Evolutionary conservation across 768 basidiomycete species (phyloP), one percentile per base, ranked within the genome.

Genomic region (Tephrocybe sp.): DNA sequence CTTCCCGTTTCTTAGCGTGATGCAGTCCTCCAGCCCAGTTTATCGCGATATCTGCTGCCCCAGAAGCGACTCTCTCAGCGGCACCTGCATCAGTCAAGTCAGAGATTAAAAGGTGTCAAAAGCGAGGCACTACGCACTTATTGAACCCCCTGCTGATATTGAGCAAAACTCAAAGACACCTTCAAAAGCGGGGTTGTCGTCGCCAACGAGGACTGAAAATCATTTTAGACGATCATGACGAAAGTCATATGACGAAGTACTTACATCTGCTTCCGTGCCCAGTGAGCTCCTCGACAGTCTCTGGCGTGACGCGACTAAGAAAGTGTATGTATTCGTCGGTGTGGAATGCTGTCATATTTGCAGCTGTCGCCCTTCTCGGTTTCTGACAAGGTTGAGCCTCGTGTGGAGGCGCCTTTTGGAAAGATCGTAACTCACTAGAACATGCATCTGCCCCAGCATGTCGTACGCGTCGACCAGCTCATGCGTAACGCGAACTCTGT

Each of bases 11-110:
- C 73, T 99, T 99, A n/a, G 97, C 97, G 67, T 99, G 97, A 69
- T 99, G 97, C 3, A 99, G 78, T 2, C 97, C 97, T 8, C 97
- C 97, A 0, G 97, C 93, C 97, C 95, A 98, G 70, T 98, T 97
- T 55, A 98, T 91, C 0, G 87, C 85, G 47, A 98, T 98, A 68
- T 98, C 96, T 59, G 93, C 78, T 1, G 87, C 76, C 1, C 94
- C 94, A 3, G 82, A 79, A 41, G 87, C 78, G 53, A 98, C 76
- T 17, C 87, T 76, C 56, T 90, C 80, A 0, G 95, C 91, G 12
- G 89, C 93, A 60, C 79, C 92, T 92, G 51, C 17, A 13, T 16
- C n/a, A 9, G 34, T 19, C n/a, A 33, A 22, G 48, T 32, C 46
- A 51, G 44, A 16, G 47, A 16, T 17, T 34, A 16, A 39, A 12